A percentile compares a stretch with the other conserved stretches of the same genome.
These are phyloP conservation scores for Phytophthora palmivora DNA, from an alignment of 352 stramenopile genomes.

Conservation along the genomic window DNA sequence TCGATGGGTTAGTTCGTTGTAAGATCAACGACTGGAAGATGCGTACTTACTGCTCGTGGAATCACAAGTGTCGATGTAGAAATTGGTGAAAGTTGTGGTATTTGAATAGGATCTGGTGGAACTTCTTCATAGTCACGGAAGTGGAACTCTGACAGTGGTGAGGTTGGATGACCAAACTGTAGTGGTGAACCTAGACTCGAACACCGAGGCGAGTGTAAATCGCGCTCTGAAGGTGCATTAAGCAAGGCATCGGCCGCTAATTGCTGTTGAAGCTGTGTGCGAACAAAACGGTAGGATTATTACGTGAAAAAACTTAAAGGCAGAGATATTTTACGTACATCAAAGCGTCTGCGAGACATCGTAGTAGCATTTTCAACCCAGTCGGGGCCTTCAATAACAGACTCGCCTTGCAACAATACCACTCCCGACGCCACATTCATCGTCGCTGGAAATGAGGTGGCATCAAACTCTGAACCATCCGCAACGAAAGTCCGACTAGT, in stretches of 20 bases:
- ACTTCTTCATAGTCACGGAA: conserved; percentile 50
- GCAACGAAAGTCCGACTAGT: conserved; percentile 30
- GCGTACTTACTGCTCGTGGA: conserved; percentile 44
- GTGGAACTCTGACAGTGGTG: conserved; percentile 21
- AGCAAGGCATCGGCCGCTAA: conserved; percentile 56
- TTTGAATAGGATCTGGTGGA: conserved; percentile 43
- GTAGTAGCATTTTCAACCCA: conserved; percentile 46
- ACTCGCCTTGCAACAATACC: conserved; percentile 49
- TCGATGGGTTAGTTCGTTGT: too few species aligned
- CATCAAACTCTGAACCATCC: conserved; percentile 35
- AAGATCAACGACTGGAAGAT: too few species aligned
- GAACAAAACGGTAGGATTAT: not conserved
- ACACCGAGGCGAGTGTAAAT: conserved; percentile 12
- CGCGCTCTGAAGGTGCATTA: conserved; percentile 35
- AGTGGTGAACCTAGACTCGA: conserved; percentile 25
- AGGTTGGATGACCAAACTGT: conserved; percentile 16
- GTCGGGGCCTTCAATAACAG: conserved; percentile 47
- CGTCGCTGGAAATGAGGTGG: conserved; percentile 20
- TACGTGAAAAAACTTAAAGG: not conserved
- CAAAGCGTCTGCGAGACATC: conserved; percentile 78
- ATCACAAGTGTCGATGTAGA: conserved; percentile 41
- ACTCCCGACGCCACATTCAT: conserved; percentile 54
- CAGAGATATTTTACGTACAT: conserved; percentile 39
- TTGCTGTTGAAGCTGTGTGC: conserved; percentile 60
- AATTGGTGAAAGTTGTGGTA: conserved; percentile 48